phyloP scores from a whole-genome alignment of 1,139 yeast genomes.

The Pichiaceae sp. region DNA sequence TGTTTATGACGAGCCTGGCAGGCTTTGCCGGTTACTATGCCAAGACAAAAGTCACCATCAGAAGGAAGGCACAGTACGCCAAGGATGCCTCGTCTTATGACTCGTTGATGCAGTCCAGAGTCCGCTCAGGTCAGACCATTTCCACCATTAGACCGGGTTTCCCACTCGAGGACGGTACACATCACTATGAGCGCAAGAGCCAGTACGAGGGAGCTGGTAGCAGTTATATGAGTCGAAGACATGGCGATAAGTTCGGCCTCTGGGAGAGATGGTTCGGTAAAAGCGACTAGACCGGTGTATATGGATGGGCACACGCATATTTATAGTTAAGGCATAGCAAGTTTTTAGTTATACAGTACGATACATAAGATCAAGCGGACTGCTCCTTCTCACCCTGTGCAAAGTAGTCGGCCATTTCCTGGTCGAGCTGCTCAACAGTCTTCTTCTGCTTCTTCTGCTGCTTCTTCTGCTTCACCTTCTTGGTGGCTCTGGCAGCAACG shows the following conservation, averaged over 20 bases:
- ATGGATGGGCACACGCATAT: neutral
- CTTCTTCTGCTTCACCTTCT: conserved; percentile 7
- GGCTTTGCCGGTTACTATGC: conserved; percentile 24
- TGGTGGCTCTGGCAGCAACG: conserved; percentile 3
- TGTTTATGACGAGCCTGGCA: conserved; percentile 20
- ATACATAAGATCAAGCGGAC: conserved; percentile 3
- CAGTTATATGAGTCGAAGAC: conserved; percentile 42
- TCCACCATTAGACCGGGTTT: conserved; percentile 36
- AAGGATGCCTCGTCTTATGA: conserved; percentile 25
- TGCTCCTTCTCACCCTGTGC: conserved; percentile 19
- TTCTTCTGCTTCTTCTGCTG: conserved; percentile 50
- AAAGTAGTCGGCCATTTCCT: conserved; percentile 70
- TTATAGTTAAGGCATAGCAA: neutral
- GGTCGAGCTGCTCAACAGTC: conserved; percentile 84
- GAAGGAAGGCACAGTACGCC: conserved; percentile 24
- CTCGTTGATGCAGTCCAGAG: conserved; percentile 18
- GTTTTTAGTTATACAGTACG: neutral
- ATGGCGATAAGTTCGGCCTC: conserved; percentile 31
- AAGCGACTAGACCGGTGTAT: neutral
- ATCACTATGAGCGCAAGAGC: conserved; percentile 36
- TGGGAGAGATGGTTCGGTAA: conserved; percentile 3
- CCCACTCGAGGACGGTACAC: conserved; percentile 24
- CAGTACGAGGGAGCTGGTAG: conserved; percentile 61
- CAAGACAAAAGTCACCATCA: conserved; percentile 26
- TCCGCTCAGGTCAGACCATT: conserved; percentile 16